Base-by-base conservation (phyloP, 108 stramenopile species). In the Skeletonema marinoi region DNA sequence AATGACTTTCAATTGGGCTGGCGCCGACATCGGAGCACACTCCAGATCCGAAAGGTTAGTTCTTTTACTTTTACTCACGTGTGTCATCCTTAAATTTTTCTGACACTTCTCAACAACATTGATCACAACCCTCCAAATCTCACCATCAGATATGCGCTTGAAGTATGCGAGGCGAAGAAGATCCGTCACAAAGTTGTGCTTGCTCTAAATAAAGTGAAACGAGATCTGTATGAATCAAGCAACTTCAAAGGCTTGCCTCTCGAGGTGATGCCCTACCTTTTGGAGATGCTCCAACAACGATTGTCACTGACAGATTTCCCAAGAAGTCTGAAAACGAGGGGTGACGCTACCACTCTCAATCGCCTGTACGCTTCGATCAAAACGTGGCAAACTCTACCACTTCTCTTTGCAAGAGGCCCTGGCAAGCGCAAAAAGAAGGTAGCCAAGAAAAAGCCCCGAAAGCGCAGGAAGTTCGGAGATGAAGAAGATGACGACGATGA, bases 381-480 rank as follows among this genome's bases (percentile, higher is more conserved):
- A 4, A 2, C 60, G 29, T 71, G n/a, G 13, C 63, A 38, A 29
- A 61, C 32, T 36, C 54, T 14, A 0, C 38, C 60, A 2, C 60
- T 42, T 32, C 71, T 71, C 4, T 33, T 71, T 14, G 39, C 30
- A 0, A 61, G 42, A 29, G 71, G 71, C 19, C 14, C 71, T 0
- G 60, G 60, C 16, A 32, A 60, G 38, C 19, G 60, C 32, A 30
- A 3, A 13, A 61, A 59, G 70, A 70, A 70, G 14, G 25, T 8
- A 10, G 3, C 4, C 12, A n/a, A n/a, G 44, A n/a, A 16, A 4
- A 46, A 46, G 3, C 44, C 44, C 4, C 70, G 70, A 4, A 70
- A 70, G 31, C 70, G 70, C 48, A 48, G 44, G 1, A 69, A 69
- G 46, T 69, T 69, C 48, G 68, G 68, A 30, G 68, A 48, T 10